These are phyloP conservation scores for Leptographium procerum DNA, from an alignment of 2,329 filamentous ascomycete genomes.

Conservation along the genomic window DNA sequence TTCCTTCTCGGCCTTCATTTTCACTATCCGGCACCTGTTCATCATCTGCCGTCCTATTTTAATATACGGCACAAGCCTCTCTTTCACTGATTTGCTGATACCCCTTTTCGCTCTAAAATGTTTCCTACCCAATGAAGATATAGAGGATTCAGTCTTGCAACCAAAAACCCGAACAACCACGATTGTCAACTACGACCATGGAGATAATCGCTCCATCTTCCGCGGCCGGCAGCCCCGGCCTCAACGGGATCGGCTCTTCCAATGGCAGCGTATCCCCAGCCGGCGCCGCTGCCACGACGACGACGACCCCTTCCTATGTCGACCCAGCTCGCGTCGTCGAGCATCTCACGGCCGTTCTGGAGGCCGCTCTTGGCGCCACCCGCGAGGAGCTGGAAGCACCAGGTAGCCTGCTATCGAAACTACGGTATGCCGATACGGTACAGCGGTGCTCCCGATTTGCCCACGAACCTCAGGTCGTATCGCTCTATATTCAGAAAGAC, in stretches of 20 bases:
- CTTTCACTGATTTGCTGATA: neutral
- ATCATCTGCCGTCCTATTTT: neutral
- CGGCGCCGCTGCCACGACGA: neutral
- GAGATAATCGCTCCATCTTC: slow-evolving; percentile 35
- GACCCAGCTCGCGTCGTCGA: slow-evolving; percentile 62
- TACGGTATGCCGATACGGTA: slow-evolving; percentile 65
- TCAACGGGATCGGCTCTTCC: slow-evolving; percentile 32
- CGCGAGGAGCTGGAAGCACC: slow-evolving; percentile 67
- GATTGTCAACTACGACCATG: slow-evolving; percentile 29
- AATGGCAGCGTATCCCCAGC: slow-evolving; percentile 21
- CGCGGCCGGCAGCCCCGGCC: slow-evolving; percentile 25
- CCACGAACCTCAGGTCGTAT: slow-evolving; percentile 71
- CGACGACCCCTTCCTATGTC: slow-evolving; percentile 30
- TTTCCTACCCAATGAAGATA: neutral
- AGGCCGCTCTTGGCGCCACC: slow-evolving; percentile 63
- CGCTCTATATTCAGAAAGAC: slow-evolving; percentile 86
- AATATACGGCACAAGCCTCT: neutral
- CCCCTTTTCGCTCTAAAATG: neutral
- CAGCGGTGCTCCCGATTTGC: slow-evolving; percentile 84
- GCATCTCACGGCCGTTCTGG: slow-evolving; percentile 58
- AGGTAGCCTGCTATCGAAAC: slow-evolving; percentile 71
- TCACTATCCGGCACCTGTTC: neutral
- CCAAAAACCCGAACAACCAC: neutral
- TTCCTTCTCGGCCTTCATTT: neutral
- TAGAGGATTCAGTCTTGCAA: neutral